Base-by-base conservation (phyloP, 495 filamentous ascomycete species). In the Monascus purpureus region DNA sequence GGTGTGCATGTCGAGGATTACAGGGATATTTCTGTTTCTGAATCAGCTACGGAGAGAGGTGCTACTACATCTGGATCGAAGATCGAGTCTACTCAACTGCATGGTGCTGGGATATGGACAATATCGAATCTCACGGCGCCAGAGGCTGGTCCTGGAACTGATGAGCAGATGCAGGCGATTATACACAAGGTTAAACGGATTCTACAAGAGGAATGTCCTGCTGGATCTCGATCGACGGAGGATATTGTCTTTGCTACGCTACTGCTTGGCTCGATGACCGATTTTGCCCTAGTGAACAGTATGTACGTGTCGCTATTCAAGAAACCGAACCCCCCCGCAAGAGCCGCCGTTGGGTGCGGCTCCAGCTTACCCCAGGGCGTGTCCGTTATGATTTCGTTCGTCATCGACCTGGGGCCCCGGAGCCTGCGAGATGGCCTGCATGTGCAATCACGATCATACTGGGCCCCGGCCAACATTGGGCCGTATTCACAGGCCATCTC, bases 381-480 rank as follows among this genome's bases (percentile, higher is more conserved):
- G 25, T 61, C 72, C 24, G 63, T 96, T 6, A 69, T 77, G 61
- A 53, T 77, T 18, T 73, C 72, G 16, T 62, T 65, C 33, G 47
- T 61, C 20, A 39, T 71, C 14, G 52, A 63, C 40, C 33, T 50
- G 11, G 55, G 61, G 8, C 13, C 42, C 4, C 46, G 52, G 25
- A 34, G 36, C 16, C 16, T 31, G 31, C 54, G 63, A 31, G 64
- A 65, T 8, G 75, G 75, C 2, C 67, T 99, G 1, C 90, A 99
- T 51, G 86, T 99, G 2, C 92, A 96, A 49, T 85, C 80, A 11
- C 68, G 81, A 16, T 90, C 82, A 2, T 95, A 96, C 65, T 99
- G 90, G 90, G 92, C 90, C 1, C 90, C 90, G 0, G 87, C 92
- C 6, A 96, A 96, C 42, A 99, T 99, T 32, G 90, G 90, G 0